Evolutionary conservation across 2,329 filamentous ascomycete genomes (phyloP).

Genomic region (Colletotrichum acutatum): DNA sequence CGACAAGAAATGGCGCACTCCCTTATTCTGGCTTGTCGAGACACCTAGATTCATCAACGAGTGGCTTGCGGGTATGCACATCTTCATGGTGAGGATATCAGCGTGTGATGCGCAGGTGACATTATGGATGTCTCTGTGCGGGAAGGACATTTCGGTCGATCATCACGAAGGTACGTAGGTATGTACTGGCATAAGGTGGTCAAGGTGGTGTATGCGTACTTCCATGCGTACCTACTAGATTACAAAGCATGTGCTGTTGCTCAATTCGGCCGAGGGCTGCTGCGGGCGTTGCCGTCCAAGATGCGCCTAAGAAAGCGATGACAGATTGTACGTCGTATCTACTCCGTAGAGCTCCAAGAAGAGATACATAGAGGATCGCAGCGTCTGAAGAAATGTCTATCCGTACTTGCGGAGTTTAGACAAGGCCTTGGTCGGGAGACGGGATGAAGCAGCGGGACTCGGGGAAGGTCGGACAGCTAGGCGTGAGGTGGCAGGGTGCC

Average conservation of each 20-base stretch:
- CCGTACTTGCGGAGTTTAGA: too few relatives aligned
- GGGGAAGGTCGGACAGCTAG: not conserved
- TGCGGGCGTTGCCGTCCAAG: not conserved
- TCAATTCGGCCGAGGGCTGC: not conserved
- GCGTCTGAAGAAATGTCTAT: too few relatives aligned
- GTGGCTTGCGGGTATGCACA: too few relatives aligned
- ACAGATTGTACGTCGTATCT: not conserved
- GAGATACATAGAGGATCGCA: too few relatives aligned
- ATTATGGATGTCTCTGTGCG: not conserved
- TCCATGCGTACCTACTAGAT: not conserved
- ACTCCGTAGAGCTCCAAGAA: too few relatives aligned
- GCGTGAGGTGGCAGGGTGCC: not conserved
- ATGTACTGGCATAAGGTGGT: not conserved
- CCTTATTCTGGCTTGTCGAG: not conserved
- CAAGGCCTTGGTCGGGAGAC: too few relatives aligned
- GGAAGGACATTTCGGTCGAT: not conserved
- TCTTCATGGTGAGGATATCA: too few relatives aligned
- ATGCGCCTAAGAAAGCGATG: not conserved
- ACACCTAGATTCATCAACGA: too few relatives aligned
- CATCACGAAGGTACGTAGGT: not conserved
- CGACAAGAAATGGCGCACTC: not conserved
- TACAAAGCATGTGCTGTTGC: not conserved
- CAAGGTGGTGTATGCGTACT: too few relatives aligned
- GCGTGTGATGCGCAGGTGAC: too few relatives aligned
- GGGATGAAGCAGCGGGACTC: not conserved